Evolutionary conservation across 176 grass and related monocot genomes (phyloP).

Genomic region (Pontederia crassipes): DNA sequence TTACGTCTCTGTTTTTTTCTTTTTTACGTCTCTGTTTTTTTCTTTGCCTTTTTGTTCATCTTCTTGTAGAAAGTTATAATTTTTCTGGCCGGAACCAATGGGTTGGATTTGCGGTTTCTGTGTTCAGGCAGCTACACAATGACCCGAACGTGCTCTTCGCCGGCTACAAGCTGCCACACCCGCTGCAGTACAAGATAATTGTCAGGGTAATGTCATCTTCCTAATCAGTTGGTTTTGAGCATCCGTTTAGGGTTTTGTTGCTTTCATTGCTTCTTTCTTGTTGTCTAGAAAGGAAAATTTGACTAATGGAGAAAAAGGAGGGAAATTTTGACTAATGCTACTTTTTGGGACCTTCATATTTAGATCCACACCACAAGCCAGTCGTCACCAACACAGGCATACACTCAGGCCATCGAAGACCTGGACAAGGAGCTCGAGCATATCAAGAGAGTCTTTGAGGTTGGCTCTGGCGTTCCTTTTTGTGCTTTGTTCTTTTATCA

Average conservation of each 20-base stretch:
- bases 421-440: constrained; percentile 37
- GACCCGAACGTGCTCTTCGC: constrained; percentile 50
- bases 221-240: neutral
- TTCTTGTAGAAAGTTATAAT: neutral
- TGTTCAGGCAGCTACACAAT: constrained; percentile 36
- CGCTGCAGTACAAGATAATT: constrained; percentile 45
- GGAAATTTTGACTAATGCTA: constrained; percentile 2
- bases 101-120: neutral
- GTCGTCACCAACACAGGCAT: constrained; percentile 38
- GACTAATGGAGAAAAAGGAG: constrained; percentile 9
- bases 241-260: neutral
- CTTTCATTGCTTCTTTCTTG: neutral
- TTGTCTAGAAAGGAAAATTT: neutral
- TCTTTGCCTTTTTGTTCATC: neutral
- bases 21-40: neutral
- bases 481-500: neutral
- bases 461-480: neutral
- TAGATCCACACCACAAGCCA: constrained; percentile 41
- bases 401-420: constrained; percentile 37
- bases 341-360: neutral
- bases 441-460: constrained; percentile 38
- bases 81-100: neutral
- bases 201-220: constrained; percentile 30
- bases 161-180: constrained; percentile 50
- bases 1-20: too few relatives aligned